Evolutionary conservation across 108 stramenopile species (phyloP).

Genomic region (Cyclotella atomus): DNA sequence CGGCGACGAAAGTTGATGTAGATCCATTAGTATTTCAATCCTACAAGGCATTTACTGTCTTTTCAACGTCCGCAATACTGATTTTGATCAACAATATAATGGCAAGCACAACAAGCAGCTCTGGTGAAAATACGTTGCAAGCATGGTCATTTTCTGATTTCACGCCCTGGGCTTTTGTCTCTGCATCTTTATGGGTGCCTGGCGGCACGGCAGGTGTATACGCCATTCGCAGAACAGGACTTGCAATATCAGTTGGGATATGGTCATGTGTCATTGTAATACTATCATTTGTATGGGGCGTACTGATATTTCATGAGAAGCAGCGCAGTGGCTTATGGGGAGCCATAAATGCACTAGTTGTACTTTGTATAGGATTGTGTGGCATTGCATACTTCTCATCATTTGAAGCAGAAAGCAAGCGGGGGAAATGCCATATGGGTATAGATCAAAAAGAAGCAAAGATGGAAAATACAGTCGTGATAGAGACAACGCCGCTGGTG

Average conservation of each 20-base stretch:
- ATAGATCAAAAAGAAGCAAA: slow-evolving; percentile 2
- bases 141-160: slow-evolving; percentile 44
- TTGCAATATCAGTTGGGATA: slow-evolving; percentile 80
- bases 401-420: slow-evolving; percentile 20
- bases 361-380: slow-evolving; percentile 62
- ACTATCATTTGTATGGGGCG: slow-evolving; percentile 77
- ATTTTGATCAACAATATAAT: slow-evolving; percentile 44
- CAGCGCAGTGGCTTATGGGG: slow-evolving; percentile 57
- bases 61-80: slow-evolving; percentile 36
- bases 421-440: not conserved
- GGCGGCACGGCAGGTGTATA: slow-evolving; percentile 77
- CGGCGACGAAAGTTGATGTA: slow-evolving; percentile 62
- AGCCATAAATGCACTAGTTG: slow-evolving; percentile 51
- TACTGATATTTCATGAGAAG: slow-evolving; percentile 74
- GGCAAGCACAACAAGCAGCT: slow-evolving; percentile 11
- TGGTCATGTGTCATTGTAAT: slow-evolving; percentile 81
- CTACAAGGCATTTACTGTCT: slow-evolving; percentile 71
- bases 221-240: slow-evolving; percentile 80
- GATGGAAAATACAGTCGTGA: not conserved
- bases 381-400: slow-evolving; percentile 84
- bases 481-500: slow-evolving; percentile 27
- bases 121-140: slow-evolving; percentile 7
- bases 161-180: slow-evolving; percentile 64
- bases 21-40: slow-evolving; percentile 88
- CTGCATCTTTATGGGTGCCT: slow-evolving; percentile 75